phyloP scores from a whole-genome alignment of 345 rosid species.

The Psidium guajava region DNA sequence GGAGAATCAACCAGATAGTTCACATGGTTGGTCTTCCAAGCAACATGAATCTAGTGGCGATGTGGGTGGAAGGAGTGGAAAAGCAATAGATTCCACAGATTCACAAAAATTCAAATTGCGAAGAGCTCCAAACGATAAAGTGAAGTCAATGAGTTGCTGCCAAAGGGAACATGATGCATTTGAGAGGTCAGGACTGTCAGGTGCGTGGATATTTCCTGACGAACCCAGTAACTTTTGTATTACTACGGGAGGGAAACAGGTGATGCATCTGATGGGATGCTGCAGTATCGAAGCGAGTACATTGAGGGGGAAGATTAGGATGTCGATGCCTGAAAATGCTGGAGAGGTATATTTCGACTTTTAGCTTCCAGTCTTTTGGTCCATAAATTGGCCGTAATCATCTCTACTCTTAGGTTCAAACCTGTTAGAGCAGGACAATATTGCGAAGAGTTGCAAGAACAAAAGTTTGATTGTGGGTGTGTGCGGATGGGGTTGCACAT shows the following conservation, averaged over 20 bases:
- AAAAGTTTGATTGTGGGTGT: not conserved
- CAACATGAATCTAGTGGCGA: constrained; percentile 13
- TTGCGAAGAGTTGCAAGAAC: not conserved
- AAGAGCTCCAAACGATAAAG: constrained; percentile 1
- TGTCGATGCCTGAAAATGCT: constrained; percentile 5
- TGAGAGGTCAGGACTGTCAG: constrained; percentile 30
- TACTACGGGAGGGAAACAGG: constrained; percentile 31
- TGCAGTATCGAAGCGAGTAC: constrained; percentile 4
- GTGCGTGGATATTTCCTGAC: constrained; percentile 67
- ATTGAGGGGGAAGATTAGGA: constrained; percentile 8
- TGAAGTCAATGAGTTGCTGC: not conserved
- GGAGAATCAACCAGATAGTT: not conserved
- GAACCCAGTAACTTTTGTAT: constrained; percentile 29
- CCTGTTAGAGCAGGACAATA: not conserved
- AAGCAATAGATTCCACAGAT: constrained; percentile 8
- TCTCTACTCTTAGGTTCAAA: not conserved
- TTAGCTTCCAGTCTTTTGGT: not conserved
- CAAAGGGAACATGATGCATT: constrained; percentile 6
- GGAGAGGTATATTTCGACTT: constrained; percentile 21
- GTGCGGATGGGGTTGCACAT: not conserved
- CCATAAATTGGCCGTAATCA: not conserved
- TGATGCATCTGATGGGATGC: constrained; percentile 20
- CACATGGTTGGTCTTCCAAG: constrained; percentile 10
- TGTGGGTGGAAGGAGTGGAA: constrained; percentile 5
- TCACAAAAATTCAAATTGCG: constrained; percentile 8